phyloP scores from a whole-genome alignment of 2,329 filamentous ascomycete genomes.

The Albophoma yamanashiensis region DNA sequence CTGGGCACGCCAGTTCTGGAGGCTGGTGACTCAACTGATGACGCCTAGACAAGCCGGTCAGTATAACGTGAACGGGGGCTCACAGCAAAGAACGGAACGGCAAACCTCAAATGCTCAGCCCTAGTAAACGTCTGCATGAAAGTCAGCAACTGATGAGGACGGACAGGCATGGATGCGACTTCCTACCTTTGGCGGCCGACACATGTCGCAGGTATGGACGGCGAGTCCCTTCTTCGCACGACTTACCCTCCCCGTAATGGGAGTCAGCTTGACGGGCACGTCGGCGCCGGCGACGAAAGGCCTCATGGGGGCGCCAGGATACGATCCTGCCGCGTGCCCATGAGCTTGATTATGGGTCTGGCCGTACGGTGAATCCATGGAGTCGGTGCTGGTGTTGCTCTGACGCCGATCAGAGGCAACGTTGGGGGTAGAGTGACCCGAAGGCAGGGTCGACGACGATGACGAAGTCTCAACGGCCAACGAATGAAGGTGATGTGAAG shows the following conservation, averaged over 20 bases:
- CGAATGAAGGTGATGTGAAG: conserved; percentile 15
- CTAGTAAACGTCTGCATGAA: conserved; percentile 45
- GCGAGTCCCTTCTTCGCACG: conserved; percentile 49
- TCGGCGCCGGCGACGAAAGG: conserved; percentile 29
- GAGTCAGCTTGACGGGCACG: conserved; percentile 38
- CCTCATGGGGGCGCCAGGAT: conserved; percentile 22
- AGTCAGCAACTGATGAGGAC: background rate
- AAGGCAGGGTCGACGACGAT: conserved; percentile 13
- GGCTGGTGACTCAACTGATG: conserved; percentile 50
- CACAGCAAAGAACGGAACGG: background rate
- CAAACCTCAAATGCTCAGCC: conserved; percentile 50
- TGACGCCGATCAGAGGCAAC: conserved; percentile 19
- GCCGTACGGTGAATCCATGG: conserved; percentile 32
- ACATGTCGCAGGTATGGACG: conserved; percentile 43
- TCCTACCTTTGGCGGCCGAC: conserved; percentile 38
- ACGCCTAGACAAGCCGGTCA: conserved; percentile 30
- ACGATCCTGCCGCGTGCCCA: conserved; percentile 12
- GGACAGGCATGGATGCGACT: conserved; percentile 1
- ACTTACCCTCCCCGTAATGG: conserved; percentile 45
- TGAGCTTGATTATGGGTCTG: conserved; percentile 12
- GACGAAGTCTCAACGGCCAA: conserved; percentile 13
- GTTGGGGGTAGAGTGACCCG: conserved; percentile 13
- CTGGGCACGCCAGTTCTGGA: conserved; percentile 39
- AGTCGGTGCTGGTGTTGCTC: conserved; percentile 37
- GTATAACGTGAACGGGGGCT: conserved; percentile 4